Percentiles rank a stretch among this genome's conserved stretches.
Conservation (phyloP, 2,329 filamentous ascomycete genomes). For the Blastomyces parvus region DNA sequence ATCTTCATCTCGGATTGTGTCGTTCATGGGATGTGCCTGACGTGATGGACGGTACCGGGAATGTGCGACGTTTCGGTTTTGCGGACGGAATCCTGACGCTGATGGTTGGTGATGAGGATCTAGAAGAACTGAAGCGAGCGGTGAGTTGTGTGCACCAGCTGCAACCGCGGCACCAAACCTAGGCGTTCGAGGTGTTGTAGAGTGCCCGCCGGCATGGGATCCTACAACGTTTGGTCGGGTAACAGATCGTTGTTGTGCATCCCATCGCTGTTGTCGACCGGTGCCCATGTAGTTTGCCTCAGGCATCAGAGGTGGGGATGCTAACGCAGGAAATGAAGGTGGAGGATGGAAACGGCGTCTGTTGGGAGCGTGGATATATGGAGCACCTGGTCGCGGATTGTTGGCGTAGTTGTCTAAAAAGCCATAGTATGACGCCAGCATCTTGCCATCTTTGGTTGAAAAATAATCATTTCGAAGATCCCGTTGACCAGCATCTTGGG, state of each 20-base stretch:
- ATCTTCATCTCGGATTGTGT: slow-evolving; percentile 26
- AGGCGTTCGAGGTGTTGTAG: slow-evolving; percentile 20
- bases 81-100: slow-evolving; percentile 28
- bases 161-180: slow-evolving; percentile 17
- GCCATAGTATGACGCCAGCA: slow-evolving; percentile 93
- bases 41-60: slow-evolving; percentile 27
- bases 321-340: slow-evolving; percentile 62
- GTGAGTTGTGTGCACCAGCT: slow-evolving; percentile 25
- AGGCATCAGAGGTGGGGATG: slow-evolving; percentile 31
- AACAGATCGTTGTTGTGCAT: slow-evolving; percentile 15
- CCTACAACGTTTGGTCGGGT: slow-evolving; percentile 16
- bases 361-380: slow-evolving; percentile 40
- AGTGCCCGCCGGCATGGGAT: slow-evolving; percentile 22
- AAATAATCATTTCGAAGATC: slow-evolving; percentile 88
- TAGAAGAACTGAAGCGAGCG: slow-evolving; percentile 36
- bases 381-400: slow-evolving; percentile 59
- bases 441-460: slow-evolving; percentile 90
- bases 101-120: slow-evolving; percentile 41
- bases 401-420: slow-evolving; percentile 87
- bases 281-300: slow-evolving; percentile 2
- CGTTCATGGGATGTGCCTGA: slow-evolving; percentile 20
- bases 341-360: slow-evolving; percentile 62
- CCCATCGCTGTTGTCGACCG: slow-evolving; percentile 21
- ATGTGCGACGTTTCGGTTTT: slow-evolving; percentile 19
- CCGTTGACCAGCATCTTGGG: slow-evolving; percentile 26